Base-by-base conservation (phyloP, 106 monocot genomes). In the Dendrobium catenatum region DNA sequence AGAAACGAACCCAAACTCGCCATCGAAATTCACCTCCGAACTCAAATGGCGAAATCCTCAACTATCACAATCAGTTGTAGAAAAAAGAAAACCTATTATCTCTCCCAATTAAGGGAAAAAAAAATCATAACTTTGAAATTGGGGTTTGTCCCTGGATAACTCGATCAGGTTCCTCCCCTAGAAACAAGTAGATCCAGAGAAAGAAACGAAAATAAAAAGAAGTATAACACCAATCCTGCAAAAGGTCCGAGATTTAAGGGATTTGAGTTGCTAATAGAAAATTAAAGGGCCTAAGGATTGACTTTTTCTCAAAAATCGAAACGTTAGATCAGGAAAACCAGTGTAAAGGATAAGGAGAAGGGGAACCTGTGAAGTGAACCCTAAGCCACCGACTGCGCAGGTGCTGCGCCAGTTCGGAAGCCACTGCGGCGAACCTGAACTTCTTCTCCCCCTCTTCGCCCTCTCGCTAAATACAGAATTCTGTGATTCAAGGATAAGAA, bases 11-110 rank as follows among this genome's bases (percentile, higher is more conserved):
- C 77, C 43, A 37, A 31, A 42, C 64, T 67, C 55, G 66, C 89
- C 88, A 88, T 87, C 77, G 0, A 46, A 49, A 79, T 48, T 40
- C 9, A 58, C 42, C 78, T 43, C 42, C 17, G 13, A 18, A 4
- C 11, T 56, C 56, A 56, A 56, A 56, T 56, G 13, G 20, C 20
- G 4, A 56, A 56, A 56, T 56, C 56, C 56, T 9, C 19, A 56
- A 4, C 56, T 5, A 56, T 56, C 56, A 58, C n/a, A 58, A n/a
- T 58, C 18, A 58, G 58, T n/a, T 0, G 58, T n/a, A 58, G n/a
- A 58, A 58, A 58, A 58, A 19, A 17, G 17, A 19, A 58, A 58
- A 58, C 4, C 58, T 58, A 58, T 58, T 18, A 19, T 46, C 46
- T 46, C 9, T 46, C 46, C 46, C 9, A 46, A 46, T 46, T 0